Evolutionary conservation across 768 basidiomycete species (phyloP), one percentile per base, ranked within the genome.

Genomic region (Russula olivacea): DNA sequence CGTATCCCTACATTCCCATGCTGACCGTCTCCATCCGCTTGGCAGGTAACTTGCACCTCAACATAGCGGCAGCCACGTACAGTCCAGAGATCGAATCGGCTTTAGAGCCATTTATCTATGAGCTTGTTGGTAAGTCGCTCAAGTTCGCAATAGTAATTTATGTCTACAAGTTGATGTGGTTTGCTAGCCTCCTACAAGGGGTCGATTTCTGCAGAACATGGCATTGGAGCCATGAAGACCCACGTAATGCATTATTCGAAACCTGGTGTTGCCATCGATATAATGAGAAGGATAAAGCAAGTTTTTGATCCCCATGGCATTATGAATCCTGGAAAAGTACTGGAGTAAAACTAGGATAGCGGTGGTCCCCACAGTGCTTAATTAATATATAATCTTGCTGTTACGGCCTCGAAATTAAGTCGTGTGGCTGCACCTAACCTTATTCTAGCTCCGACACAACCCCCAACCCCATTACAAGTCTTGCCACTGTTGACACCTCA

Each of bases 131-230:
- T 87, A 69, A 69, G 87, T 81, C 15, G 61, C n/a, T 30, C 11
- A 4, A 55, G 30, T 47, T 11, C 30, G 25, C 30, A 53, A 23
- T 10, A 38, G 48, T 23, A 28, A n/a, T 25, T 8, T 28, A 25
- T 30, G 19, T 10, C 15, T 32, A 55, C 61, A 56, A 53, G 61
- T 64, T 36, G 62, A 66, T 48, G 34, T 28, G n/a, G 21, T 43
- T 55, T 49, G 55, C 23, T 65, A 92, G 89, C 86, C 21, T 84
- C 83, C 1, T 81, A 89, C 71, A 82, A 85, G 55, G 96, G 96
- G 9, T 98, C 96, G 0, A 85, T 99, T 67, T 98, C 95, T 7
- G 96, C 96, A 2, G 96, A 99, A 72, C 96, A 99, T 73, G 96
- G 96, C 6, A 86, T 99, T 58, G 95, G 96, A n/a, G 81, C 87